Conservation (phyloP, 2,329 filamentous ascomycete species). For the Neofusicoccum umdonicola region DNA sequence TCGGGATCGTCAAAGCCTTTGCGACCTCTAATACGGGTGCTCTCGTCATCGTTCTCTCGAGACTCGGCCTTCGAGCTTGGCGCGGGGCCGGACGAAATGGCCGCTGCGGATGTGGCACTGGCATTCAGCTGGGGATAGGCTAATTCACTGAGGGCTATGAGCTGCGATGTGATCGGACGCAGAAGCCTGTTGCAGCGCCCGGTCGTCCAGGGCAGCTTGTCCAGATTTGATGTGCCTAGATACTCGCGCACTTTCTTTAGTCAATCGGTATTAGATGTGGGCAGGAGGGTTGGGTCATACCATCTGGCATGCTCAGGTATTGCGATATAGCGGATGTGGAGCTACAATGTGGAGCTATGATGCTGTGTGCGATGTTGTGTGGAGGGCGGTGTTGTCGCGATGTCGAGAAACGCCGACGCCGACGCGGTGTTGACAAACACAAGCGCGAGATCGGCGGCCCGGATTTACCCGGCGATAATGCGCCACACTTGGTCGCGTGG, state of each 20-base stretch:
- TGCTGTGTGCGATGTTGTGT: not conserved
- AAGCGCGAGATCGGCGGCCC: not conserved
- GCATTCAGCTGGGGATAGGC: constrained; percentile 20
- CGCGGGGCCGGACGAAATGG: not conserved
- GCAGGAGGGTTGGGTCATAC: not conserved
- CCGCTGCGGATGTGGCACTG: not conserved
- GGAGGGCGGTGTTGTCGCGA: not conserved
- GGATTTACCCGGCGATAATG: not conserved
- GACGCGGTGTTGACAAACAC: constrained; percentile 4
- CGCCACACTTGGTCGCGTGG: not conserved
- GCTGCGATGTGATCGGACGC: constrained; percentile 41
- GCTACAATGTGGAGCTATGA: constrained; percentile 9
- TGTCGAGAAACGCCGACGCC: not conserved
- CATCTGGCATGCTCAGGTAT: not conserved
- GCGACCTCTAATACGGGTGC: not conserved
- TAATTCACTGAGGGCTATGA: constrained; percentile 38
- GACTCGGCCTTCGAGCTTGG: not conserved
- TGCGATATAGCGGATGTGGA: not conserved
- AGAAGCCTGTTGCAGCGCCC: constrained; percentile 44
- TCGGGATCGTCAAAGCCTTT: constrained; percentile 26
- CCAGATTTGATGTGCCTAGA: not conserved
- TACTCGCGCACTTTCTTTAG: not conserved
- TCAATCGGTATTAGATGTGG: not conserved
- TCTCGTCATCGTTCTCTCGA: not conserved
- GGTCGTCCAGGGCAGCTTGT: constrained; percentile 38